A percentile compares a stretch with the other conserved stretches of the same genome.
These are phyloP conservation scores for Talaromyces verruculosus DNA, from an alignment of 2,329 filamentous ascomycete species.

Conservation along the genomic window DNA sequence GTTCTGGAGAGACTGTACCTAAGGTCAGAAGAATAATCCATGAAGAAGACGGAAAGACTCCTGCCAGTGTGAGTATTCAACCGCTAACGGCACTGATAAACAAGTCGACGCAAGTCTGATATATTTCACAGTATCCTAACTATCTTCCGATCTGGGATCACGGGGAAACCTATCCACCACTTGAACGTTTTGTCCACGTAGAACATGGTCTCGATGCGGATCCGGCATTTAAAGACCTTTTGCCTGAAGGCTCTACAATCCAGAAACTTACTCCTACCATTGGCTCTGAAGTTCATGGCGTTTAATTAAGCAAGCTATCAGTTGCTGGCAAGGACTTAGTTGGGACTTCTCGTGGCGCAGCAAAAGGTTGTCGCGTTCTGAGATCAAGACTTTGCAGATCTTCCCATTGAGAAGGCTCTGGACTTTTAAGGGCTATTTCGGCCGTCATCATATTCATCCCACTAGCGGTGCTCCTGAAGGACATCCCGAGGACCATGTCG, in stretches of 20 bases:
- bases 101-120: neutral
- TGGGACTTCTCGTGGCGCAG: slow-evolving; percentile 47
- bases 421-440: slow-evolving; percentile 32
- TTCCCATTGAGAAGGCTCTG: slow-evolving; percentile 24
- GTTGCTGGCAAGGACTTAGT: slow-evolving; percentile 52
- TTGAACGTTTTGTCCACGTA: slow-evolving; percentile 43
- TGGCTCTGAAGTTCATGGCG: slow-evolving; percentile 52
- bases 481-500: slow-evolving; percentile 18
- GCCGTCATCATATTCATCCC: slow-evolving; percentile 28
- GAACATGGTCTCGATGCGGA: slow-evolving; percentile 46
- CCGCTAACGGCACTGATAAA: neutral
- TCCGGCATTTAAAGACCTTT: slow-evolving; percentile 45
- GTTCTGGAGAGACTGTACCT: neutral
- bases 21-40: slow-evolving; percentile 16
- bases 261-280: slow-evolving; percentile 33
- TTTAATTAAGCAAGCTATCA: slow-evolving; percentile 51
- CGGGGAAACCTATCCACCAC: slow-evolving; percentile 38
- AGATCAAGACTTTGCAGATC: slow-evolving; percentile 26
- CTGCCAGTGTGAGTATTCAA: neutral
- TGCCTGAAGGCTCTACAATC: slow-evolving; percentile 30
- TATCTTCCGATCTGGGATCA: slow-evolving; percentile 31
- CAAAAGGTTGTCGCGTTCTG: slow-evolving; percentile 25
- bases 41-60: slow-evolving; percentile 6
- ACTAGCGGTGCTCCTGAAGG: slow-evolving; percentile 19
- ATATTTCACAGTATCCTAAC: slow-evolving; percentile 26